Evolutionary conservation across 345 rosid genomes (phyloP).

Genomic region (Brassica carinata): DNA sequence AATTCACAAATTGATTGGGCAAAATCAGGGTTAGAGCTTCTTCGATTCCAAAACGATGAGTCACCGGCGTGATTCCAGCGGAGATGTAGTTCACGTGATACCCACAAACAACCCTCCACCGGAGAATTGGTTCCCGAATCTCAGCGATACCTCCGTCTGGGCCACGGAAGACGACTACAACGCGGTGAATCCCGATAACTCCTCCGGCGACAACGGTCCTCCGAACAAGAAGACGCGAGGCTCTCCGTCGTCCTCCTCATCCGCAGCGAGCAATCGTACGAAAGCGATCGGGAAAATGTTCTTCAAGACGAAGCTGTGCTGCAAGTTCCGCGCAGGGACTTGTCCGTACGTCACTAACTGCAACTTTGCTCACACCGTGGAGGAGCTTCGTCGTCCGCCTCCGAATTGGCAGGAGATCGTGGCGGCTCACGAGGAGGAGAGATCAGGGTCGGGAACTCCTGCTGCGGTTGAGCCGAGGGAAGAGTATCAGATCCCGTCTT

Average conservation of each 20-base stretch:
- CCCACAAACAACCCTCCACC: conserved; percentile 52
- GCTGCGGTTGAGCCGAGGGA: conserved; percentile 49
- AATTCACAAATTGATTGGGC: not conserved
- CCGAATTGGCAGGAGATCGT: conserved; percentile 94
- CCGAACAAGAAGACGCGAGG: conserved; percentile 68
- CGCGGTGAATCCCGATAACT: conserved; percentile 43
- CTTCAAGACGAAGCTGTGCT: conserved; percentile 87
- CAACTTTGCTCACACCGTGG: conserved; percentile 88
- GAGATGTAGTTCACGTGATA: conserved; percentile 78
- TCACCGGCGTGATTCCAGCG: conserved; percentile 61
- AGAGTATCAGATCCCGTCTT: conserved; percentile 84
- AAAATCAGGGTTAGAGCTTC: conserved; percentile 43
- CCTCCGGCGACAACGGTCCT: conserved; percentile 45
- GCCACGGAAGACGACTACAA: conserved; percentile 94
- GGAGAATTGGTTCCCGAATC: conserved; percentile 66
- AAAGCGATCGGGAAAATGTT: conserved; percentile 74
- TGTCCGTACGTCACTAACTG: conserved; percentile 87
- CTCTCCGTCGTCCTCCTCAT: conserved; percentile 55
- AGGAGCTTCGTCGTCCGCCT: conserved; percentile 92
- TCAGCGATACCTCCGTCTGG: conserved; percentile 66
- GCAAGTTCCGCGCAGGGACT: conserved; percentile 64
- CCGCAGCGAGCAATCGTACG: conserved; percentile 33
- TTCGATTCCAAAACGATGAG: conserved; percentile 48
- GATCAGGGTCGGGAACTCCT: conserved; percentile 29
- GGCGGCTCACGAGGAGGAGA: conserved; percentile 48